A percentile compares a stretch with the other conserved stretches of the same genome.
These are phyloP conservation scores for Candida pseudoviswanathii DNA, from an alignment of 1,139 yeast genomes.

Conservation along the genomic window DNA sequence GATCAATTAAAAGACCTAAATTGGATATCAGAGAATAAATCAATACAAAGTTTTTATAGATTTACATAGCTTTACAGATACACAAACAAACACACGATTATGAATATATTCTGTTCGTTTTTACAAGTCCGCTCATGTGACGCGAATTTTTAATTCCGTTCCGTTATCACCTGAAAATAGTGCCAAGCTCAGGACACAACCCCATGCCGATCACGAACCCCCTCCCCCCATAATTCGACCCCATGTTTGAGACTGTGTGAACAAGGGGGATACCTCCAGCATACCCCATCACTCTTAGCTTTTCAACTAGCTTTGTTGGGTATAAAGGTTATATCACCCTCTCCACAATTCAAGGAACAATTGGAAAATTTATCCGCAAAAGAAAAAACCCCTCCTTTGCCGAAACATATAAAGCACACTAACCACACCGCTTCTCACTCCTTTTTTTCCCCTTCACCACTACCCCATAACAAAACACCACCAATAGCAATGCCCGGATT, in stretches of 20 bases:
- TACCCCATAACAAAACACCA: not conserved
- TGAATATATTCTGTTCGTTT: not conserved
- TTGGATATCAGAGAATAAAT: constrained; percentile 49
- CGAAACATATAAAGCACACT: too few species aligned
- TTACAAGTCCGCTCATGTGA: not conserved
- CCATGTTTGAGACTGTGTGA: too few species aligned
- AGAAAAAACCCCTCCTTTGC: not conserved
- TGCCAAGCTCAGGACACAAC: not conserved
- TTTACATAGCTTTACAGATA: too few species aligned
- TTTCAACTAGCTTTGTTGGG: not conserved
- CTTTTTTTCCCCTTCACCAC: not conserved
- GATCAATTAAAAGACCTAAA: constrained; percentile 55
- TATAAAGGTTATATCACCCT: too few species aligned
- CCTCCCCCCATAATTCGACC: too few species aligned
- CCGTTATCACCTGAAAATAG: not conserved
- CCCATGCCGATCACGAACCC: not conserved
- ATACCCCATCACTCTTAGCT: too few species aligned
- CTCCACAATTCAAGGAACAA: too few species aligned
- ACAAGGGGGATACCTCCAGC: too few species aligned
- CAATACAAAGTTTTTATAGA: not conserved
- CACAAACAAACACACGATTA: not conserved
- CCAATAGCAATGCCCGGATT: constrained; percentile 25
- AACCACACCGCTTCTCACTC: too few species aligned
- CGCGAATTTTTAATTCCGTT: not conserved
- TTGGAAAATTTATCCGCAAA: not conserved